Percentiles rank a stretch among this genome's conserved stretches.
These are phyloP conservation scores for Aspergillus unguis DNA, from an alignment of 2,329 filamentous ascomycete genomes.

Conservation along the genomic window DNA sequence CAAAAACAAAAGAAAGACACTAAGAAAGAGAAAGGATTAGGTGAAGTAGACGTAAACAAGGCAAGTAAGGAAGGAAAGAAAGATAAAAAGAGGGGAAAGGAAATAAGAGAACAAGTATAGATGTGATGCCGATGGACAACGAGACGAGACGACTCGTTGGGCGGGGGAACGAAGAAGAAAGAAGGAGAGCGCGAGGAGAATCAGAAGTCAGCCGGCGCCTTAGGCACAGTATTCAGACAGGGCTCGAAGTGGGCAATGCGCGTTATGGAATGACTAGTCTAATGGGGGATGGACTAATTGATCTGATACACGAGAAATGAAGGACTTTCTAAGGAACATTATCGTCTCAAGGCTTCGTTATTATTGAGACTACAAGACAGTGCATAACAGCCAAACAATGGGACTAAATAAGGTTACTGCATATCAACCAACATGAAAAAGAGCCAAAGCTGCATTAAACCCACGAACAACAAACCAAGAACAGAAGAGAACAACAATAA, in stretches of 20 bases:
- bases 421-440: neutral
- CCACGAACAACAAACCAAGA: neutral
- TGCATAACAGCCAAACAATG: slow-evolving; percentile 5
- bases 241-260: slow-evolving; percentile 4
- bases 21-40: slow-evolving; percentile 10
- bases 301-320: slow-evolving; percentile 17
- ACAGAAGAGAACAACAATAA: neutral
- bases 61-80: slow-evolving; percentile 13
- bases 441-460: neutral
- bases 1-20: slow-evolving; percentile 10
- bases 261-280: slow-evolving; percentile 3
- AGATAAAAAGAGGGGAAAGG: slow-evolving; percentile 22
- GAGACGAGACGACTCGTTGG: slow-evolving; percentile 29
- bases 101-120: slow-evolving; percentile 19
- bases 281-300: slow-evolving; percentile 10
- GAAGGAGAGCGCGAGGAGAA: slow-evolving; percentile 21
- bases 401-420: slow-evolving; percentile 9
- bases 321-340: neutral
- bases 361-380: neutral
- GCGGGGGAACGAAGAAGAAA: slow-evolving; percentile 34
- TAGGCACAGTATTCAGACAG: neutral
- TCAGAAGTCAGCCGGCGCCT: slow-evolving; percentile 20
- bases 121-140: slow-evolving; percentile 46
- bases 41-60: slow-evolving; percentile 18
- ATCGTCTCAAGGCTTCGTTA: neutral